phyloP scores from a whole-genome alignment of 2,329 filamentous ascomycete genomes.

The Botrytis pseudocinerea region DNA sequence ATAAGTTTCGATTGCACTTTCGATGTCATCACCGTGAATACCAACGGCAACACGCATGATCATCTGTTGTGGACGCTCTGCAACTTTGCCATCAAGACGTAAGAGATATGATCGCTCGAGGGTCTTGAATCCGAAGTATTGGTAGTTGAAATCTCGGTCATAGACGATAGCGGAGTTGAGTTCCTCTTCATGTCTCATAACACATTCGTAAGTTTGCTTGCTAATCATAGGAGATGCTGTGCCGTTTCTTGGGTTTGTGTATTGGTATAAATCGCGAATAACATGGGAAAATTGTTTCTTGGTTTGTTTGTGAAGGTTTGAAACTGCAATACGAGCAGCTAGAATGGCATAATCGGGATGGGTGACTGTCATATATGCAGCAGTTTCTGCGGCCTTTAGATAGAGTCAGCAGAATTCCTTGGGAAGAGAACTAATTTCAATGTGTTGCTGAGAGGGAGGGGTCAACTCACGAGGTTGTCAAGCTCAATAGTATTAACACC shows the following conservation, averaged over 20 bases:
- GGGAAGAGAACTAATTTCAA: slow-evolving; percentile 17
- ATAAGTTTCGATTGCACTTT: slow-evolving; percentile 95
- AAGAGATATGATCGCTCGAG: slow-evolving; percentile 96
- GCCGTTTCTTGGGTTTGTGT: slow-evolving; percentile 91
- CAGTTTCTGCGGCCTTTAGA: slow-evolving; percentile 88
- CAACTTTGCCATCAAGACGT: slow-evolving; percentile 92
- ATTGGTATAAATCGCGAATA: slow-evolving; percentile 89
- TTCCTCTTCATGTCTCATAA: slow-evolving; percentile 96
- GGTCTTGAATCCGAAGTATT: slow-evolving; percentile 99
- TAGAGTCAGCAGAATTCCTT: slow-evolving; percentile 29
- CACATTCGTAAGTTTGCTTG: slow-evolving; percentile 81
- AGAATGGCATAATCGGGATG: slow-evolving; percentile 99
- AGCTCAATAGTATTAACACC: slow-evolving; percentile 96
- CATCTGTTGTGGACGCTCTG: slow-evolving; percentile 98
- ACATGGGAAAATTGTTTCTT: slow-evolving; percentile 99
- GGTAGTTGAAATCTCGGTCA: slow-evolving; percentile 99
- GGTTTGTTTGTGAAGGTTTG: slow-evolving; percentile 99
- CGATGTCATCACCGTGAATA: slow-evolving; percentile 92
- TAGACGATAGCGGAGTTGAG: slow-evolving; percentile 99
- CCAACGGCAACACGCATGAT: slow-evolving; percentile 99
- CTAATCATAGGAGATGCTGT: slow-evolving; percentile 92
- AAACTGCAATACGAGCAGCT: slow-evolving; percentile 95
- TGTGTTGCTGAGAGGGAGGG: slow-evolving; percentile 30
- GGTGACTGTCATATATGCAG: slow-evolving; percentile 99
- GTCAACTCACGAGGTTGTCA: slow-evolving; percentile 83